Evolutionary conservation across 140 eudicot species (phyloP).

Genomic region (Bidens hawaiensis): DNA sequence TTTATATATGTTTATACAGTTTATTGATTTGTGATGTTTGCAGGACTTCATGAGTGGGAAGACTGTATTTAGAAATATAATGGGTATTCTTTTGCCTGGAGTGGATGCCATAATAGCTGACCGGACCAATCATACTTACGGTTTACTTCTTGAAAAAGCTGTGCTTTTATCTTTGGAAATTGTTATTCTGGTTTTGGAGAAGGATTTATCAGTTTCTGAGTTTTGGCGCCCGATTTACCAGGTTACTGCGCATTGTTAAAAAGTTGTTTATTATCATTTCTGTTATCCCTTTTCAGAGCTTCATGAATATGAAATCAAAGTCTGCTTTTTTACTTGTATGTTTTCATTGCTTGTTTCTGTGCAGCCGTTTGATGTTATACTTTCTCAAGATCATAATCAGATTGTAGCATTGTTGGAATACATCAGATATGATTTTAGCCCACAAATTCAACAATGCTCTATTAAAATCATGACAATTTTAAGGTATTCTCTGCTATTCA

Average conservation of each 20-base stretch:
- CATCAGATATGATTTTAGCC: conserved; percentile 89
- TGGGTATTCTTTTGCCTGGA: conserved; percentile 88
- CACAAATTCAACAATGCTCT: conserved; percentile 77
- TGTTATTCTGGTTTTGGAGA: conserved; percentile 67
- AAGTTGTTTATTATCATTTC: conserved; percentile 10
- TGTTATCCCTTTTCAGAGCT: background rate
- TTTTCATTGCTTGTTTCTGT: conserved; percentile 19
- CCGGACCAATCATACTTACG: conserved; percentile 77
- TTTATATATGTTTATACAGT: background rate
- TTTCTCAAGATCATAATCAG: conserved; percentile 95
- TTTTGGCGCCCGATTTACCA: conserved; percentile 93
- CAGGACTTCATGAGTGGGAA: conserved; percentile 99
- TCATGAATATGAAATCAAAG: background rate
- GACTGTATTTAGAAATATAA: conserved; percentile 75
- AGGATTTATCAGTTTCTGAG: conserved; percentile 74
- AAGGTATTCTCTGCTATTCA: conserved; percentile 43
- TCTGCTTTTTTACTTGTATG: background rate
- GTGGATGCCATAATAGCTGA: conserved; percentile 76
- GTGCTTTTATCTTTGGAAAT: conserved; percentile 73
- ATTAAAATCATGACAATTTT: conserved; percentile 82
- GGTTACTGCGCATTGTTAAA: conserved; percentile 32
- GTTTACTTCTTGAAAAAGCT: conserved; percentile 85
- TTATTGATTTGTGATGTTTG: conserved; percentile 18
- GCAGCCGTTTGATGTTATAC: conserved; percentile 95
- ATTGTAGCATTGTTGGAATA: conserved; percentile 83